These are phyloP conservation scores for Puccinellia tenuiflora DNA, from an alignment of 176 grass and related monocot species.

Conservation along the genomic window DNA sequence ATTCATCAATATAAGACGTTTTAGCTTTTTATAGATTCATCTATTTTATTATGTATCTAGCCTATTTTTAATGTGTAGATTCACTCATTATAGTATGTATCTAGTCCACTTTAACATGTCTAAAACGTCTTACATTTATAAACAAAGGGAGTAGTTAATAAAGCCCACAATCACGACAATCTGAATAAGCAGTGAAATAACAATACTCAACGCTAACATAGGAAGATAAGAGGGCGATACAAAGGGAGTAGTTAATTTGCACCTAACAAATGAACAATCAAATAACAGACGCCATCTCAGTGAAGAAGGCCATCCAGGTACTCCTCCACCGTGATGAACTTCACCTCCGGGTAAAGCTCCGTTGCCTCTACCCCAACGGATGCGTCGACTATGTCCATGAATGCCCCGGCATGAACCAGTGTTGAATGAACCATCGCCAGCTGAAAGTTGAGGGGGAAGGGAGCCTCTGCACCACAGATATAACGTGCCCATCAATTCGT, in stretches of 20 bases:
- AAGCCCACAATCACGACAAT: too few relatives aligned
- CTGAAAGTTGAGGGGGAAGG: slow-evolving; percentile 28
- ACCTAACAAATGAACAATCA: background rate
- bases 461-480: background rate
- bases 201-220: too few relatives aligned
- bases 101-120: too few relatives aligned
- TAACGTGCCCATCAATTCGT: background rate
- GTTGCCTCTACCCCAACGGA: slow-evolving; percentile 38
- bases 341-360: slow-evolving; percentile 51
- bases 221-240: too few relatives aligned
- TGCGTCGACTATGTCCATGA: slow-evolving; percentile 13
- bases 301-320: slow-evolving; percentile 18
- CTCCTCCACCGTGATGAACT: slow-evolving; percentile 31
- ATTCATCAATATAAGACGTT: too few relatives aligned
- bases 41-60: too few relatives aligned
- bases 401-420: slow-evolving; percentile 10
- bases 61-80: too few relatives aligned
- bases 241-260: background rate
- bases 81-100: too few relatives aligned
- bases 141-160: too few relatives aligned
- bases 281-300: background rate
- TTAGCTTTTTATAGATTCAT: too few relatives aligned
- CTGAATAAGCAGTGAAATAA: too few relatives aligned
- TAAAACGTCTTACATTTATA: too few relatives aligned
- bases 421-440: slow-evolving; percentile 34